phyloP scores from a whole-genome alignment of 805 yeast species.

The Starmera amethionina region DNA sequence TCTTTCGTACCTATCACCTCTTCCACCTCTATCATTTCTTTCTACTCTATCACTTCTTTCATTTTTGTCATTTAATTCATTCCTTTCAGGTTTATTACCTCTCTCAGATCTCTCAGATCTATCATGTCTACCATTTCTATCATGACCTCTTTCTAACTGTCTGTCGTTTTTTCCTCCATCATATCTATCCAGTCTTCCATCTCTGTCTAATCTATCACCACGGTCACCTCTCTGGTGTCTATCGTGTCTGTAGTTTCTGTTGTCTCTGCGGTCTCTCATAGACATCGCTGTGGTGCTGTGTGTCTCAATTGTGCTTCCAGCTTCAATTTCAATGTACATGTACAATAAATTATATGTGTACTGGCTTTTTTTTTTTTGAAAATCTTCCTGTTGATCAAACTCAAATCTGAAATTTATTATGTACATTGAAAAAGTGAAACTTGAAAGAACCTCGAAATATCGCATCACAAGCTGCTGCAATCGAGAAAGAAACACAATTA shows the following conservation, averaged over 20 bases:
- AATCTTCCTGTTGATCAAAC: too few relatives aligned
- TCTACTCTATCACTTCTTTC: conserved; percentile 1
- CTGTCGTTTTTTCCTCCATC: conserved; percentile 1
- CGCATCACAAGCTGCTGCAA: too few relatives aligned
- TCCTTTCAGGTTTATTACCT: conserved; percentile 1
- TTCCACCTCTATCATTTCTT: neutral
- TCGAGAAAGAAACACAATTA: too few relatives aligned
- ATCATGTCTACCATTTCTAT: conserved; percentile 2
- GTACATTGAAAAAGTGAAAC: too few relatives aligned
- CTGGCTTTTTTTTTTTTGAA: too few relatives aligned
- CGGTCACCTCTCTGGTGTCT: neutral
- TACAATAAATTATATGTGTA: too few relatives aligned
- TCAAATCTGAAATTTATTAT: too few relatives aligned
- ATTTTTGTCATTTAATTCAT: conserved; percentile 1
- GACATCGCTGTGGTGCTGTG: too few relatives aligned
- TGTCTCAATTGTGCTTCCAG: too few relatives aligned
- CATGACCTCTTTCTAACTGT: conserved; percentile 1
- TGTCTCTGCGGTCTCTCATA: too few relatives aligned
- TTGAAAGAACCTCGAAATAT: too few relatives aligned
- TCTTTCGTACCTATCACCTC: neutral
- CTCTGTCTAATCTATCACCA: conserved; percentile 1
- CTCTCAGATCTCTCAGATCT: neutral
- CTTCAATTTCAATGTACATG: too few relatives aligned
- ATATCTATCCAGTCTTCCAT: neutral
- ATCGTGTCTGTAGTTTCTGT: neutral